These are phyloP conservation scores for Raddia guianensis DNA, from an alignment of 176 grass and related monocot species.

Conservation along the genomic window DNA sequence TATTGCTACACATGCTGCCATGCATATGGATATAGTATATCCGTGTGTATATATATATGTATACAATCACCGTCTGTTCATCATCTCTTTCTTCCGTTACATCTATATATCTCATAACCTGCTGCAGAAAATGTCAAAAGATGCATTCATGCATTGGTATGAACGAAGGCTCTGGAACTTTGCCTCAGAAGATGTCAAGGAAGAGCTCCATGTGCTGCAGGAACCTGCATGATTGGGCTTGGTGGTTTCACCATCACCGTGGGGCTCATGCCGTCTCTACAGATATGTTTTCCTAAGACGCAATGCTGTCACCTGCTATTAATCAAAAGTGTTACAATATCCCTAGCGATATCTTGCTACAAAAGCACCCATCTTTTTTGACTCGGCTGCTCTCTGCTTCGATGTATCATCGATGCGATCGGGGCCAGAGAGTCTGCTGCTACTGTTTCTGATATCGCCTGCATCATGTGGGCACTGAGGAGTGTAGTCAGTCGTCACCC, in stretches of 20 bases:
- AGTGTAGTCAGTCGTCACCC: constrained; percentile 33
- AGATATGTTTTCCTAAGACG: neutral
- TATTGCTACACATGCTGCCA: constrained; percentile 22
- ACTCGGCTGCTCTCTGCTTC: neutral
- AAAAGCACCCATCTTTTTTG: neutral
- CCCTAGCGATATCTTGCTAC: neutral
- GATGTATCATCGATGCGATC: neutral
- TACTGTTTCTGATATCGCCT: constrained; percentile 2
- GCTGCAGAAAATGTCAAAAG: neutral
- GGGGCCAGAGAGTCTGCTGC: neutral
- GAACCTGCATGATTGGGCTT: constrained; percentile 21
- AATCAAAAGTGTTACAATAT: neutral
- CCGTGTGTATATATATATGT: neutral
- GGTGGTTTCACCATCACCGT: constrained; percentile 5
- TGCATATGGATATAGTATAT: constrained; percentile 13
- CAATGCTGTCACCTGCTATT: neutral
- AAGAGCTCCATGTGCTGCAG: neutral
- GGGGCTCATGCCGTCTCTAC: neutral
- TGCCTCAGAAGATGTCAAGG: too few relatives aligned
- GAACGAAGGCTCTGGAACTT: too few relatives aligned
- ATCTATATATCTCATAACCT: neutral
- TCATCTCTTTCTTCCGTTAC: neutral
- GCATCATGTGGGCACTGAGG: neutral
- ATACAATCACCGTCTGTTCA: neutral
- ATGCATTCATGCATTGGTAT: too few relatives aligned